Evolutionary conservation across 768 basidiomycete genomes (phyloP), one percentile per base, ranked within the genome.

Genomic region (Lactarius trivialis): DNA sequence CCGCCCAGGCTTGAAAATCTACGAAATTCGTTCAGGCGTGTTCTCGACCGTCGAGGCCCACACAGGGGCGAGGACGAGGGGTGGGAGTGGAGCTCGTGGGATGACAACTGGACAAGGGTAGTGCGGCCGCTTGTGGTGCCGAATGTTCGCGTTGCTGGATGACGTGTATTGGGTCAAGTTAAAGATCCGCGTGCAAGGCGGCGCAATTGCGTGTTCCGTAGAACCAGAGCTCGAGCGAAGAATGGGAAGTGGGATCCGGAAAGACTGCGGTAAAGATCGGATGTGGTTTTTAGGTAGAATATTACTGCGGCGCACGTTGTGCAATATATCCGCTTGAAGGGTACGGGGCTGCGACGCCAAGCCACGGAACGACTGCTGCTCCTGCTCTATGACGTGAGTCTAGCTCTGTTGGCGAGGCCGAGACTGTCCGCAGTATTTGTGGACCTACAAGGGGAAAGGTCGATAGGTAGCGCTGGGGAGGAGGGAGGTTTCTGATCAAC

Each of bases 61-160:
- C 54, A 52, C 32, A 50, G 32, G 8, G 24, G 43, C 34, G 60
- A 64, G 30, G 56, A 58, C 21, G 60, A 60, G 19, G 64, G 30
- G 21, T 53, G 52, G 58, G 58, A 19, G 41, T 67, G 67, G 67
- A 45, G 56, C 37, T 61, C 65, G 15, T 67, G 67, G 67, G 67
- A 66, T 53, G 67, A 67, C 39, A 67, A 67, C 48, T 67, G 67
- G 67, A 63, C 57, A 62, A 62, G 65, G 55, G 67, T 67, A 58
- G 65, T 67, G 58, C 60, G 58, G 43, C 64, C 60, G 43, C 61
- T 67, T 55, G 66, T 62, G 34, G 48, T 65, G 49, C 56, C 66
- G 32, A 52, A 53, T 14, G 59, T 55, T 34, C 63, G 53, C 41
- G 48, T 56, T 48, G 54, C 52, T 43, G 56, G 59, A 67, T 60